phyloP scores from a whole-genome alignment of 768 basidiomycete species.

The Tremella mesenterica region DNA sequence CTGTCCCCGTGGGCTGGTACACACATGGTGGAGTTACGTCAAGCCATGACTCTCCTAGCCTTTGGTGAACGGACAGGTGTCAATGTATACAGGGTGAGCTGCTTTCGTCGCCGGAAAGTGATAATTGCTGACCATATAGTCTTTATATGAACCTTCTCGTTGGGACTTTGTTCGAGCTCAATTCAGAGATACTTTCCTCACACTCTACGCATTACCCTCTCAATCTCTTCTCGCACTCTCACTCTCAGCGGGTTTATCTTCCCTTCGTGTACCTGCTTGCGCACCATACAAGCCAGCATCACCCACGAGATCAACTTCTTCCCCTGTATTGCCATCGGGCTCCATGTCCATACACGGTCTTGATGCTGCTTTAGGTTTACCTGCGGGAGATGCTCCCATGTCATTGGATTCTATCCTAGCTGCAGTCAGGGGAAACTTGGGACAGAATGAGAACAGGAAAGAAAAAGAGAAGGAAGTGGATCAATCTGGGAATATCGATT shows the following conservation, averaged over 20 bases:
- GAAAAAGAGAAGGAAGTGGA: conserved; percentile 15
- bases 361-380: conserved; percentile 16
- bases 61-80: conserved; percentile 59
- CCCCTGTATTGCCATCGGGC: conserved; percentile 32
- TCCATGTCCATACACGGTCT: conserved; percentile 36
- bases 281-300: conserved; percentile 42
- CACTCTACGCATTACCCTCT: conserved; percentile 74
- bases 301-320: not conserved
- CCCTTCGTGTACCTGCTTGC: conserved; percentile 81
- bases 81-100: conserved; percentile 65
- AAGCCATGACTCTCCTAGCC: conserved; percentile 67
- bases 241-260: conserved; percentile 81
- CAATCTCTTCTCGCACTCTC: conserved; percentile 80
- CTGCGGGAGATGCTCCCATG: not conserved
- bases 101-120: not conserved
- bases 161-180: conserved; percentile 67
- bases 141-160: conserved; percentile 68
- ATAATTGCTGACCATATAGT: conserved; percentile 47
- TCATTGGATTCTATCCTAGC: not conserved
- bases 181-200: conserved; percentile 80
- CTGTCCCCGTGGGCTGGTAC: conserved; percentile 68
- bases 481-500: conserved; percentile 49
- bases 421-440: no score
- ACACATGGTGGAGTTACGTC: conserved; percentile 66
- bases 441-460: not conserved